These are phyloP conservation scores for Penstemon eatonii DNA, from an alignment of 257 asterid species.

Conservation along the genomic window DNA sequence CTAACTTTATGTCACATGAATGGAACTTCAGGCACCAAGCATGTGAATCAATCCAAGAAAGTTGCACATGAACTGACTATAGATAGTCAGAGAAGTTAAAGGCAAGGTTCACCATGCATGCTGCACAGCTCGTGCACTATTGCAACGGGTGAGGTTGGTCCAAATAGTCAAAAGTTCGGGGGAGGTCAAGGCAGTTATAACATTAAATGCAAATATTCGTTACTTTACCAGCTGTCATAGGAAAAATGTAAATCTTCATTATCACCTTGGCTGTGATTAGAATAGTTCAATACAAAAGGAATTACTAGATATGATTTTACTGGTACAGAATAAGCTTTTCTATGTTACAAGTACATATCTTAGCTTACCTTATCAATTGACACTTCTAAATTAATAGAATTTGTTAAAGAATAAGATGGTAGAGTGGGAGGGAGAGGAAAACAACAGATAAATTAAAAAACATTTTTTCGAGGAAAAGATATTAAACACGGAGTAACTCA, in stretches of 20 bases:
- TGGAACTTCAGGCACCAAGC: conserved; percentile 17
- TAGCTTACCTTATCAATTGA: not conserved
- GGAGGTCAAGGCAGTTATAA: no score
- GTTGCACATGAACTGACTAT: not conserved
- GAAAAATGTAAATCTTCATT: not conserved
- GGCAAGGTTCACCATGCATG: not conserved
- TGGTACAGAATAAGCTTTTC: not conserved
- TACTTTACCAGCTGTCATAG: not conserved
- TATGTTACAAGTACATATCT: not conserved
- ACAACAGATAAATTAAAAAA: conserved; percentile 11
- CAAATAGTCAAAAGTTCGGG: no score
- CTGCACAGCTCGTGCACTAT: not conserved
- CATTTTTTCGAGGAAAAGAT: conserved; percentile 16
- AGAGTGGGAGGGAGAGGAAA: conserved; percentile 9
- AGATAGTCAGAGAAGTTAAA: conserved; percentile 5
- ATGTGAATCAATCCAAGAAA: conserved; percentile 18
- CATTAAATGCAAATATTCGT: not conserved
- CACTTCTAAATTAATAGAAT: not conserved
- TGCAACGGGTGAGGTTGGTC: not conserved
- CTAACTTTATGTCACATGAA: conserved; percentile 6
- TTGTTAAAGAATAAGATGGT: conserved; percentile 1
- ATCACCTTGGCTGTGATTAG: not conserved
- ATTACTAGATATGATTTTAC: not conserved
- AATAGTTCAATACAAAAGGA: not conserved
- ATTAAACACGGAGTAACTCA: conserved; percentile 16